Base-by-base conservation (phyloP, 805 yeast species). In the Spathaspora passalidarum region DNA sequence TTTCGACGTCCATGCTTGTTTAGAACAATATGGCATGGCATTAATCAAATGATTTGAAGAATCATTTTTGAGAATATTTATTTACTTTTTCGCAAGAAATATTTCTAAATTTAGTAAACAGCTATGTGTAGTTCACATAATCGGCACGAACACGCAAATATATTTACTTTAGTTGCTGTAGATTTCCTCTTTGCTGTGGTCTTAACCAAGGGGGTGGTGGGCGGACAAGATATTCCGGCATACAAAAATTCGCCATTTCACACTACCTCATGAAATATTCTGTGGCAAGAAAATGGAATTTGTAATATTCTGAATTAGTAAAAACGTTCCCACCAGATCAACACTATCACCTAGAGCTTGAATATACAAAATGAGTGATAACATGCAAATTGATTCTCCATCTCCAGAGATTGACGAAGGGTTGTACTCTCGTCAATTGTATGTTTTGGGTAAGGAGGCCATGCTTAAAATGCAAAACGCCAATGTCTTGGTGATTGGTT, bases 401-500 rank as follows among this genome's bases (percentile, higher is more conserved):
- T 57, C 66, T 19, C 62, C 61, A 37, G 49, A 81, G 49, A 92
- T 94, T 59, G 99, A 94, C 64, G 99, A 94, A 75, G 78, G 95
- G 48, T 78, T 94, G 55, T 94, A 94, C 76, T 91, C 98, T 34
- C 88, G 99, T 66, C 99, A 94, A 72, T 80, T 94, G 66, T 89
- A 92, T 59, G 99, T 94, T 43, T 70, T 94, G 53, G 99, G 99
- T 51, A 90, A 88, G 59, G 99, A 94, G 54, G 99, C 99, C 43
- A 94, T 94, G 99, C 74, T 91, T 57, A 88, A 89, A 66, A 88
- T 94, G 97, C 96, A 91, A 59, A 77, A 80, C 54, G 90, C 98
- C 20, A 89, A 87, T 57, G 97, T 94, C n/a, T 78, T 94, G 42
- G 76, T 94, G 40, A 80, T 91, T 51, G 99, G 99, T 3, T 72